Conservation (phyloP, 257 asterid genomes). For the Gardenia jasminoides region DNA sequence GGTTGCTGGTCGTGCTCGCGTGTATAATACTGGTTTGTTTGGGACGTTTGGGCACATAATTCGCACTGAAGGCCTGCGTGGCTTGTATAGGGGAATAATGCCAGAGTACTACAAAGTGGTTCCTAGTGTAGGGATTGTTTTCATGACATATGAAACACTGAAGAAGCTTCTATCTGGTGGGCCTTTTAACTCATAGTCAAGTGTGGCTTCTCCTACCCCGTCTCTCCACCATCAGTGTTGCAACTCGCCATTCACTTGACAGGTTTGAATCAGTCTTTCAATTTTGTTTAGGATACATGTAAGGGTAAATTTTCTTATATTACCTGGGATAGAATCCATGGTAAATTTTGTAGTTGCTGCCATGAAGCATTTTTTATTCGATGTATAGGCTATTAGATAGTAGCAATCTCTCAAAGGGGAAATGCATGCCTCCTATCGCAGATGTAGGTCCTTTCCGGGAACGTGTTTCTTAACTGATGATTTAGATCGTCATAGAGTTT, state of each 20-base stretch:
- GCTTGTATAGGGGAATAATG: conserved; percentile 90
- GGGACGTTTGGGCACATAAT: conserved; percentile 71
- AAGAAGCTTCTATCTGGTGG: conserved; percentile 68
- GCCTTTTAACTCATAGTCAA: conserved; percentile 36
- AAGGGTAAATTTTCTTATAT: conserved; percentile 22
- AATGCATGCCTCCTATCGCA: conserved; percentile 26
- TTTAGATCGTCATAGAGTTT: conserved; percentile 12
- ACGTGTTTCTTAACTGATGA: conserved; percentile 17
- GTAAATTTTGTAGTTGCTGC: conserved; percentile 44
- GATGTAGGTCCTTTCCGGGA: conserved; percentile 7
- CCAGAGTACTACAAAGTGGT: conserved; percentile 95
- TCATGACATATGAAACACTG: conserved; percentile 90
- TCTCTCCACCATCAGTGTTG: not conserved
- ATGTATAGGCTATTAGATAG: conserved; percentile 51
- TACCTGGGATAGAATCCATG: conserved; percentile 15
- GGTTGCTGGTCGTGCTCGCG: conserved; percentile 81
- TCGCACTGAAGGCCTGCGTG: conserved; percentile 69
- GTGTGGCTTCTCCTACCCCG: not conserved
- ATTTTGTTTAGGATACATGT: conserved; percentile 38
- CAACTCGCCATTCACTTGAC: not conserved
- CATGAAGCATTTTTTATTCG: conserved; percentile 22
- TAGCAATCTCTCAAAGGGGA: conserved; percentile 19
- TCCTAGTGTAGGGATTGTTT: conserved; percentile 89
- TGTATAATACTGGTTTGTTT: conserved; percentile 66
- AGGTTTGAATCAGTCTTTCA: conserved; percentile 1